These are phyloP conservation scores for Plantago coronopus DNA, from an alignment of 305 asterid species.

Conservation along the genomic window DNA sequence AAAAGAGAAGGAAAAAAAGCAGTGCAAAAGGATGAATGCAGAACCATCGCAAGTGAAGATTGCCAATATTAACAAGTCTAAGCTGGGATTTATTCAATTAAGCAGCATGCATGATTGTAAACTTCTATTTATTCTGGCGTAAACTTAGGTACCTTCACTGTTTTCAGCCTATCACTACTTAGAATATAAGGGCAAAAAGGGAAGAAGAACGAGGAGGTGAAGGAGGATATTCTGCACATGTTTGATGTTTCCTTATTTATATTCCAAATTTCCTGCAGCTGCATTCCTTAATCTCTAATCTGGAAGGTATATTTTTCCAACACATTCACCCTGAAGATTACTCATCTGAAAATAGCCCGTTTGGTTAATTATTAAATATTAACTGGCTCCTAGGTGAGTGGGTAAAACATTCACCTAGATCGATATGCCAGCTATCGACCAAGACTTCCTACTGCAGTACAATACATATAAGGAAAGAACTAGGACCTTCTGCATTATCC, in stretches of 20 bases:
- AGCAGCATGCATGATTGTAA: neutral
- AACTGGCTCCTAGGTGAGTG: too few relatives aligned
- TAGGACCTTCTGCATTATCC: too few relatives aligned
- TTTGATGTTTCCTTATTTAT: neutral
- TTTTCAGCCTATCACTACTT: neutral
- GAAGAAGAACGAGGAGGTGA: conserved; percentile 4
- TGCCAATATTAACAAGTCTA: neutral
- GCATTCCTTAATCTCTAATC: conserved; percentile 8
- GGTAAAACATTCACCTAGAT: too few relatives aligned
- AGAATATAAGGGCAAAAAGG: too few relatives aligned
- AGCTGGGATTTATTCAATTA: neutral
- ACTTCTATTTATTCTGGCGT: neutral
- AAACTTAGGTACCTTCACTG: neutral
- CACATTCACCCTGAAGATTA: neutral
- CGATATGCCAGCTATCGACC: too few relatives aligned
- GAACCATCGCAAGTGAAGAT: neutral
- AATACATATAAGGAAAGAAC: too few relatives aligned
- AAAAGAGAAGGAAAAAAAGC: too few relatives aligned
- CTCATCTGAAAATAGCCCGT: too few relatives aligned
- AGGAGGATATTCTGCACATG: neutral
- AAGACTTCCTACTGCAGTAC: too few relatives aligned
- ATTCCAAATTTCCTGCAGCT: too few relatives aligned
- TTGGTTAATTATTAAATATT: too few relatives aligned
- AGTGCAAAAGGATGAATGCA: too few relatives aligned
- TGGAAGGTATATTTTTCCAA: neutral